Evolutionary conservation across 139 green algal species (phyloP).

Genomic region (Chlamydomonas schloesseri): DNA sequence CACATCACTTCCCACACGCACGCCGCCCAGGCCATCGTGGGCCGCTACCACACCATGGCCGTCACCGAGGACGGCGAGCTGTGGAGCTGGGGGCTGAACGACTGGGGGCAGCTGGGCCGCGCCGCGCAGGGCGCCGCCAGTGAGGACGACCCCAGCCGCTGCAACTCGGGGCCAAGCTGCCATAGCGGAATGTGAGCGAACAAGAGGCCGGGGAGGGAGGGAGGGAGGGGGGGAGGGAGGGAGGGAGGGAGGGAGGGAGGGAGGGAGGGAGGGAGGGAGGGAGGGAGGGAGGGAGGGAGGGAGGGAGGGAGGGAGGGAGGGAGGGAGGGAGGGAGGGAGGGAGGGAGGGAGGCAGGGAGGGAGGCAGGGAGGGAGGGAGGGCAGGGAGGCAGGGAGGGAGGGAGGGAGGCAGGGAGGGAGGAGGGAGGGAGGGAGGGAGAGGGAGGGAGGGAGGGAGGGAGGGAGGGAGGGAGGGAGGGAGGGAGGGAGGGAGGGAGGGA

Average conservation of each 20-base stretch:
- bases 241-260: neutral
- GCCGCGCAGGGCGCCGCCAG: neutral
- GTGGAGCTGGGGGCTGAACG: conserved; percentile 78
- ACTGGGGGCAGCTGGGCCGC: conserved; percentile 77
- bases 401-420: too few relatives aligned
- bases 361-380: neutral
- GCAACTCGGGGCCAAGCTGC: conserved; percentile 36
- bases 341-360: neutral
- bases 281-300: too few relatives aligned
- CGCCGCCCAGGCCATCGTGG: neutral
- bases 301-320: too few relatives aligned
- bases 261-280: too few relatives aligned
- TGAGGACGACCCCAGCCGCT: conserved; percentile 25
- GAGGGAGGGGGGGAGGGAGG: neutral
- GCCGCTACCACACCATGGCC: conserved; percentile 69
- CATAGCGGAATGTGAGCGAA: conserved; percentile 35
- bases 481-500: too few relatives aligned
- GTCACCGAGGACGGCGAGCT: conserved; percentile 60
- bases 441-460: too few relatives aligned
- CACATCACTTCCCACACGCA: neutral
- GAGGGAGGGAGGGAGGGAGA: too few relatives aligned
- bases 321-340: too few relatives aligned
- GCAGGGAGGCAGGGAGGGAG: too few relatives aligned
- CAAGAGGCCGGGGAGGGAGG: too few relatives aligned
- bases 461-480: too few relatives aligned